Evolutionary conservation across 257 asterid species (phyloP), one percentile per base, ranked within the genome.

Genomic region (Nicotiana tabacum): DNA sequence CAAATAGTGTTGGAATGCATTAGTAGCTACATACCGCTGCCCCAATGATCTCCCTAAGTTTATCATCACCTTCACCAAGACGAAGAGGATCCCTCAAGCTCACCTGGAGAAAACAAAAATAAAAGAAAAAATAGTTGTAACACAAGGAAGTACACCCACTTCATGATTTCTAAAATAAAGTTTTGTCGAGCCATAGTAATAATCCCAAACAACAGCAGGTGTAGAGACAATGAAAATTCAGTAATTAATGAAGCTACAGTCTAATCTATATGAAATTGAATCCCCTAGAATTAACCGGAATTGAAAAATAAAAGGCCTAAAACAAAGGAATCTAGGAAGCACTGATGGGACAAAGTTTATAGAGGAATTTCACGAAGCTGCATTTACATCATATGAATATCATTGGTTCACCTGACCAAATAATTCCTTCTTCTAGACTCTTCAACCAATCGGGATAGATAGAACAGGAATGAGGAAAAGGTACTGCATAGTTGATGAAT

Each of bases 71-170:
- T 74, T 81, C 95, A 51, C 98, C 99, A 84, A 65, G 16, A 76
- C 97, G 98, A 83, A 93, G 85, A 53, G 99, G 98, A 84, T 92
- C 99, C 92, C 95, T 92, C 91, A 96, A 92, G 91, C 98, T 93
- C 83, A 94, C 98, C 98, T 96, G 95, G 82, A 84, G 67, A 62
- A 32, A 24, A 67, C 46, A 58, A 83, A 81, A 48, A 65, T 5
- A n/a, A 61, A 24, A 12, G 58, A 51, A 74, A 53, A 43, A 51
- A 74, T 51, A 29, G 39, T 24, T 24, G 12, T 6, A 48, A 74
- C 24, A 74, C 39, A 74, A 24, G 80, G 80, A 27, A 74, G 62
- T 61, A 74, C 43, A 74, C 51, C 15, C 13, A 74, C 15, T 51
- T 74, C 62, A 46, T 48, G 24, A 74, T 24, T 46, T 74, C 61